Base-by-base conservation (phyloP, 2,329 filamentous ascomycete genomes). In the Phyllosticta citrichinensis region DNA sequence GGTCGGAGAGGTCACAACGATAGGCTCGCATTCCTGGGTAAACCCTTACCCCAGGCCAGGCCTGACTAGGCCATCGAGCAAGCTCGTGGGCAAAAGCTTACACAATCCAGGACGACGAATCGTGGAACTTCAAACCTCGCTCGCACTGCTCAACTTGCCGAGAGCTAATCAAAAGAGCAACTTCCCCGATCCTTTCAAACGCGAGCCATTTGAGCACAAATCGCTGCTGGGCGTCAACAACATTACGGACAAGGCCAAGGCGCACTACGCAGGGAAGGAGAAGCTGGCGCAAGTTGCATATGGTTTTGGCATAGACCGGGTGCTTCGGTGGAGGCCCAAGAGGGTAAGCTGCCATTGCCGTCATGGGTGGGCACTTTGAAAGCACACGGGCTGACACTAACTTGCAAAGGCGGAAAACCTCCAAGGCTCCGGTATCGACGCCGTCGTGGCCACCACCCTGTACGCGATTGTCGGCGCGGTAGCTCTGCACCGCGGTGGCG, bases 1-100 rank as follows among this genome's bases (percentile, higher is more conserved):
- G 94, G 92, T 58, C 82, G 91, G 70, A 87, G 92, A 79, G 93
- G 93, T 0, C 96, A 93, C 77, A 99, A 99, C 73, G 93, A 97
- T 70, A 84, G 90, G 64, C 79, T 99, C 74, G 89, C 91, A n/a
- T 91, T 89, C 70, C 79, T 96, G 59, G 93, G 91, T 95, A 82
- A 62, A 47, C 33, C 50, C 50, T 30, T 30, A 17, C 27, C 10
- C 2, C n/a, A 25, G 5, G 8, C 20, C 14, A 52, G 30, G 17
- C 2, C n/a, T 19, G 5, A 3, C 20, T 8, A 52, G 30, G 27
- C 57, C 27, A 60, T 51, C 30, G 40, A 47, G 40, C 20, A 14
- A 53, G 19, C 8, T 24, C 24, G 20, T 24, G 19, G 52, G 27
- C 20, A 56, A 24, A 51, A 17, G 58, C 65, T 70, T 66, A 71